Percentiles rank a stretch among this genome's conserved stretches.
phyloP scores from a whole-genome alignment of 2,329 filamentous ascomycete species.

The Plenodomus biglobosus region DNA sequence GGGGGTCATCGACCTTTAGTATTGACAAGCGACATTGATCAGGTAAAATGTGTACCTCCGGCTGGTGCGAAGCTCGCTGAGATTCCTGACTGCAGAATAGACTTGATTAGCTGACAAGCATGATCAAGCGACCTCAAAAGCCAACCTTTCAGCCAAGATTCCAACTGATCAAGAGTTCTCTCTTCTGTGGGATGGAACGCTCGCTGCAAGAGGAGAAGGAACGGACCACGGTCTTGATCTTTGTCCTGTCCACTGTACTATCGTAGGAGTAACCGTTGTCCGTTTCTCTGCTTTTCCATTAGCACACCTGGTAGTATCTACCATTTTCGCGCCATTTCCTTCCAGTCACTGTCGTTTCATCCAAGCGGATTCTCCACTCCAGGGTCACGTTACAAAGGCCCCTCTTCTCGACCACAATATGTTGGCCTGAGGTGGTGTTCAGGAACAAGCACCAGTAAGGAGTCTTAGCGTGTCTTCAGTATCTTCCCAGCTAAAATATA shows the following conservation, averaged over 20 bases:
- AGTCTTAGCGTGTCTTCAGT: background rate
- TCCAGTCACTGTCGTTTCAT: background rate
- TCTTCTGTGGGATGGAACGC: constrained; percentile 11
- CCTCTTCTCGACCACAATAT: background rate
- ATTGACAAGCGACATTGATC: background rate
- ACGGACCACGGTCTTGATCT: constrained; percentile 3
- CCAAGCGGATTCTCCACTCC: background rate
- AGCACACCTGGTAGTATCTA: background rate
- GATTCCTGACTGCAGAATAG: constrained; percentile 3
- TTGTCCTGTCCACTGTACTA: no score
- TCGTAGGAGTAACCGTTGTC: background rate
- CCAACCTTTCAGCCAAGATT: background rate
- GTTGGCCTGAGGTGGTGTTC: background rate
- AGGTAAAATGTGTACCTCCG: constrained; percentile 3
- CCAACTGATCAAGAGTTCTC: background rate
- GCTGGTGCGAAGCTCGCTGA: background rate
- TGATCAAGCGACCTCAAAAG: background rate
- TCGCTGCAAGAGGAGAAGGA: constrained; percentile 15
- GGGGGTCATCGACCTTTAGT: constrained; percentile 11
- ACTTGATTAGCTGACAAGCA: background rate
- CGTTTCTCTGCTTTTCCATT: background rate
- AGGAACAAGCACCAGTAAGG: background rate
- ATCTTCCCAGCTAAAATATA: background rate
- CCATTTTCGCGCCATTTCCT: background rate
- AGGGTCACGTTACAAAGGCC: background rate